Percentiles rank a stretch among this genome's conserved stretches.
phyloP scores from a whole-genome alignment of 768 basidiomycete genomes.

The Symmetrospora coprosmae region DNA sequence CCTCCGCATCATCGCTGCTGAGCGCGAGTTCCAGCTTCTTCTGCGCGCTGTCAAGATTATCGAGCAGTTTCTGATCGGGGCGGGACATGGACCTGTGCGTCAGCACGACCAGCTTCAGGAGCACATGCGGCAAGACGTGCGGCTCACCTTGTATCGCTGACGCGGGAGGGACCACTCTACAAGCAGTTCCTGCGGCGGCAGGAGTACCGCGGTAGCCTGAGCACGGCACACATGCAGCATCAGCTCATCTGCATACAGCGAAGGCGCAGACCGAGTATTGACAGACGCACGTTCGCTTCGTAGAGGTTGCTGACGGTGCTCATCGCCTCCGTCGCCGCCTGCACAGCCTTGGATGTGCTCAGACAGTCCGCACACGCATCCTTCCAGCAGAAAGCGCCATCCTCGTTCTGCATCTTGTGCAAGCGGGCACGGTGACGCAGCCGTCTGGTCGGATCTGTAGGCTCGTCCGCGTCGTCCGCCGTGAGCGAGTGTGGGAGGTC shows the following conservation, averaged over 20 bases:
- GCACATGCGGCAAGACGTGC: not conserved
- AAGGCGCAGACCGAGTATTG: no score
- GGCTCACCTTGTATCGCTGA: constrained; percentile 52
- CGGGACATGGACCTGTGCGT: no score
- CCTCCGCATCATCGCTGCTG: no score
- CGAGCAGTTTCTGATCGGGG: no score
- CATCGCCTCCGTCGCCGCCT: constrained; percentile 57
- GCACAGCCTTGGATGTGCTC: constrained; percentile 61
- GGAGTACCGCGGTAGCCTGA: constrained; percentile 61
- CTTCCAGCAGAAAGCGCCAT: constrained; percentile 78
- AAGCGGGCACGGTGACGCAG: not conserved
- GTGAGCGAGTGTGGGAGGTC: not conserved
- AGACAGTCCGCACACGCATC: constrained; percentile 55
- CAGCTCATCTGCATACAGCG: no score
- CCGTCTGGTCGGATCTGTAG: not conserved
- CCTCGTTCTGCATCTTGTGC: constrained; percentile 45
- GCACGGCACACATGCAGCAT: no score
- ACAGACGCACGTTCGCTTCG: constrained; percentile 54
- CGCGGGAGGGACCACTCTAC: constrained; percentile 61
- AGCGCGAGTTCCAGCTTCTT: no score
- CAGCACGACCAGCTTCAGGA: not conserved
- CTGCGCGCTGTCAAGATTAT: no score
- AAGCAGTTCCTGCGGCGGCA: constrained; percentile 59
- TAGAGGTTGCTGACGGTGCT: constrained; percentile 64
- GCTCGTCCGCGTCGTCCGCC: not conserved